Conservation (phyloP, 2,329 filamentous ascomycete species). For the Stagonosporopsis chrysanthemi region DNA sequence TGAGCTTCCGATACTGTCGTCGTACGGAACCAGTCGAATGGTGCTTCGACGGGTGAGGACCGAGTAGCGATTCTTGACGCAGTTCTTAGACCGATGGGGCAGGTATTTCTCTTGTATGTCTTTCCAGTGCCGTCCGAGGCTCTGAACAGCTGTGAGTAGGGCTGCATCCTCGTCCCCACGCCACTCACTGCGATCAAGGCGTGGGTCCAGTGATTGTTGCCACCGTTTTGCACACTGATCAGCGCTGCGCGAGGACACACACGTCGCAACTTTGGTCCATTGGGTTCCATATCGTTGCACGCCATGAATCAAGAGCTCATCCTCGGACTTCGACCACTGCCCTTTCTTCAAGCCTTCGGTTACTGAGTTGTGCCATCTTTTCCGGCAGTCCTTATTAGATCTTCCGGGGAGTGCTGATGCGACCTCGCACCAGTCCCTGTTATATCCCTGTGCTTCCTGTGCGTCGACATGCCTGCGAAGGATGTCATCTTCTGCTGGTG, state of each 20-base stretch:
- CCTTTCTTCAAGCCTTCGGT: constrained; percentile 52
- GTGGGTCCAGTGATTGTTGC: constrained; percentile 55
- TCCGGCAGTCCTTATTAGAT: constrained; percentile 56
- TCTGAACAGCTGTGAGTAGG: constrained; percentile 14
- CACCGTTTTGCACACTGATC: constrained; percentile 58
- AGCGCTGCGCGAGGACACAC: constrained; percentile 50
- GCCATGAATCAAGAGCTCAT: constrained; percentile 42
- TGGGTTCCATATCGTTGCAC: constrained; percentile 50
- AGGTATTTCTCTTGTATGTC: constrained; percentile 47
- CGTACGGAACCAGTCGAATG: neutral
- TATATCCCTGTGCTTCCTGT: constrained; percentile 20
- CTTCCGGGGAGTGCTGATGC: constrained; percentile 49
- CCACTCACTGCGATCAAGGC: constrained; percentile 52
- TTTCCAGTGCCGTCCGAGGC: constrained; percentile 50
- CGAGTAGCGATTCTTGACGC: constrained; percentile 50
- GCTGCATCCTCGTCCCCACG: constrained; percentile 44
- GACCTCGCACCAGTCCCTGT: constrained; percentile 43
- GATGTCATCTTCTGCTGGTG: constrained; percentile 32
- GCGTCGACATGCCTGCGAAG: constrained; percentile 36
- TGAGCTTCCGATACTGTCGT: constrained; percentile 6
- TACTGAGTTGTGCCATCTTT: constrained; percentile 53
- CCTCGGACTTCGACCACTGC: constrained; percentile 50
- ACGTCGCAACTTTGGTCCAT: constrained; percentile 54
- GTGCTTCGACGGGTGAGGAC: constrained; percentile 13
- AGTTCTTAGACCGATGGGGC: constrained; percentile 48